Evolutionary conservation across 2,329 filamentous ascomycete species (phyloP).

Genomic region (Colletotrichum sp.): DNA sequence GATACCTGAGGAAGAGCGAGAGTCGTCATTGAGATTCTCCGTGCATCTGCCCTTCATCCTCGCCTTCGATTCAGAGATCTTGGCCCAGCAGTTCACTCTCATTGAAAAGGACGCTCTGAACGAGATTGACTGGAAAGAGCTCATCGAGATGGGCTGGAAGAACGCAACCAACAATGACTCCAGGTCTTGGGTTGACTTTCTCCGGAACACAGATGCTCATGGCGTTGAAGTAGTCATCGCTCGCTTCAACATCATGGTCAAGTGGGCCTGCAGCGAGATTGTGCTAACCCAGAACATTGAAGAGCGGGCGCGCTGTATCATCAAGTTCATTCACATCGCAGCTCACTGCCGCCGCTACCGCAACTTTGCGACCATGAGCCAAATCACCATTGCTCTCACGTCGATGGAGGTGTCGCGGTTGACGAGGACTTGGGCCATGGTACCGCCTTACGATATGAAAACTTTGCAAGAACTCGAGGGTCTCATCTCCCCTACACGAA

Average conservation of each 20-base stretch:
- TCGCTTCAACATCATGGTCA: slow-evolving; percentile 87
- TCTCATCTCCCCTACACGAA: slow-evolving; percentile 77
- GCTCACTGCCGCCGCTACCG: slow-evolving; percentile 75
- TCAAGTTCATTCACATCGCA: slow-evolving; percentile 84
- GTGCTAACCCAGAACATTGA: slow-evolving; percentile 74
- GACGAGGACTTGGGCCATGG: slow-evolving; percentile 72
- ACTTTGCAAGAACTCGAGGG: slow-evolving; percentile 73
- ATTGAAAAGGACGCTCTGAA: slow-evolving; percentile 87
- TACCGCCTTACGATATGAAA: slow-evolving; percentile 68
- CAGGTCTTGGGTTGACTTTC: slow-evolving; percentile 82
- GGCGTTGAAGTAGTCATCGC: slow-evolving; percentile 86
- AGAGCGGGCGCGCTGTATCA: slow-evolving; percentile 77
- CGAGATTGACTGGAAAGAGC: slow-evolving; percentile 87
- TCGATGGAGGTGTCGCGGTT: slow-evolving; percentile 75
- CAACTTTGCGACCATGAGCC: slow-evolving; percentile 85
- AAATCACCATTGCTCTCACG: slow-evolving; percentile 78
- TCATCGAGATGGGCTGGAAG: slow-evolving; percentile 85
- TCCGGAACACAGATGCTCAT: slow-evolving; percentile 72
- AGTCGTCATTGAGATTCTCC: slow-evolving; percentile 43
- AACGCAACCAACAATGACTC: slow-evolving; percentile 68
- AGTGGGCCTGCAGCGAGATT: slow-evolving; percentile 83
- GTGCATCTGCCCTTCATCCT: slow-evolving; percentile 81
- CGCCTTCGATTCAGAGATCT: slow-evolving; percentile 77
- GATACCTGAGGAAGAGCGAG: slow-evolving; percentile 27
- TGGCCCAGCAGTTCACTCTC: slow-evolving; percentile 84